A percentile compares a stretch with the other conserved stretches of the same genome.
These are phyloP conservation scores for Jasminum sambac DNA, from an alignment of 257 asterid genomes.

Conservation along the genomic window DNA sequence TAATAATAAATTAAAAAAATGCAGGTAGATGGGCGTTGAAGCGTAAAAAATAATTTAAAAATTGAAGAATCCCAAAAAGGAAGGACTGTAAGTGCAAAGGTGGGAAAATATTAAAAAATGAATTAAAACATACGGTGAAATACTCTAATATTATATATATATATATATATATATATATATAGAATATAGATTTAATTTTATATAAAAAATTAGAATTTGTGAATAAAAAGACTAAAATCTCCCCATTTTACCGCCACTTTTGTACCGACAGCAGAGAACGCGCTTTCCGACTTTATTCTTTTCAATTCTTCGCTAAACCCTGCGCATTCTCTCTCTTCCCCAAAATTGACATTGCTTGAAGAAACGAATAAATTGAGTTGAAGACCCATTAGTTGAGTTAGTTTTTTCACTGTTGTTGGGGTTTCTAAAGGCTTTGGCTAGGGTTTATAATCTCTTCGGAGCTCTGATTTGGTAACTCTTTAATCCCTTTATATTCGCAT, in stretches of 20 bases:
- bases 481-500: background rate
- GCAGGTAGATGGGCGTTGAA: too few species aligned
- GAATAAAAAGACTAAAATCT: background rate
- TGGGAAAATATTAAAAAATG: too few species aligned
- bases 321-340: background rate
- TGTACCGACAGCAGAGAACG: background rate
- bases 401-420: background rate
- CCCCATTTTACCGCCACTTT: conserved; percentile 7
- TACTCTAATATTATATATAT: too few species aligned
- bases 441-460: background rate
- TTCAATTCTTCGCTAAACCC: background rate
- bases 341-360: background rate
- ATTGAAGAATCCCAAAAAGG: too few species aligned
- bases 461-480: background rate
- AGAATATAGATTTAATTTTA: too few species aligned
- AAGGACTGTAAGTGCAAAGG: too few species aligned
- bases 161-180: too few species aligned
- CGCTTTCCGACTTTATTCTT: background rate
- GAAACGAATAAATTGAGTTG: background rate
- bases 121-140: too few species aligned
- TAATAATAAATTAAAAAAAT: too few species aligned
- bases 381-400: background rate
- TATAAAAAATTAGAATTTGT: too few species aligned
- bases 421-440: background rate
- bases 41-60: too few species aligned